Evolutionary conservation across 371 early-diverging fungal genomes (phyloP).

Genomic region (Lichtheimia corymbifera): DNA sequence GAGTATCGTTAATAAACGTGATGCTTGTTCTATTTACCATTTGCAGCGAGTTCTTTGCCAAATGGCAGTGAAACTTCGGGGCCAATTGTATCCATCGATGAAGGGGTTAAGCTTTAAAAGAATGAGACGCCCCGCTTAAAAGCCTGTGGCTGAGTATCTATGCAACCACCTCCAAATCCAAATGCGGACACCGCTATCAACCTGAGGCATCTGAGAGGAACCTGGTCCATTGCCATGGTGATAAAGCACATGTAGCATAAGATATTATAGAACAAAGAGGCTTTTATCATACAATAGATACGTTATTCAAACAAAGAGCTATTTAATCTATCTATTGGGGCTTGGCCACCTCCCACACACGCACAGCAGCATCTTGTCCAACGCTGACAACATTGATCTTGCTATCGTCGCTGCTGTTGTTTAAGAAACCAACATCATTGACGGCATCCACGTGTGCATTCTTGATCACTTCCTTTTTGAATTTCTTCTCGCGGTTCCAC

Average conservation of each 20-base stretch:
- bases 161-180: too few species aligned
- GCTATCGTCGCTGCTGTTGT: conserved; percentile 40
- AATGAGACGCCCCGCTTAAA: too few species aligned
- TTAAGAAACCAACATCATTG: conserved; percentile 68
- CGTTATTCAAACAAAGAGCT: too few species aligned
- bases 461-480: conserved; percentile 75
- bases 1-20: background rate
- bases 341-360: conserved; percentile 66
- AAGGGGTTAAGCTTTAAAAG: too few species aligned
- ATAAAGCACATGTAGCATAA: too few species aligned
- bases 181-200: too few species aligned
- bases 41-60: conserved; percentile 28
- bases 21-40: conserved; percentile 14
- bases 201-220: too few species aligned
- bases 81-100: conserved; percentile 7
- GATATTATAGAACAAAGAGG: too few species aligned
- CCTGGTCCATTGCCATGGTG: too few species aligned
- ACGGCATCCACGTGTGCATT: conserved; percentile 87
- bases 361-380: conserved; percentile 85
- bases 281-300: too few species aligned
- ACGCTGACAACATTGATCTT: conserved; percentile 61
- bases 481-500: conserved; percentile 84
- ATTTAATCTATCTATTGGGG: conserved; percentile 27
- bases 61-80: conserved; percentile 17
- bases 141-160: too few species aligned